Evolutionary conservation across 2,329 filamentous ascomycete genomes (phyloP).

Genomic region (Phialemoniopsis sp.): DNA sequence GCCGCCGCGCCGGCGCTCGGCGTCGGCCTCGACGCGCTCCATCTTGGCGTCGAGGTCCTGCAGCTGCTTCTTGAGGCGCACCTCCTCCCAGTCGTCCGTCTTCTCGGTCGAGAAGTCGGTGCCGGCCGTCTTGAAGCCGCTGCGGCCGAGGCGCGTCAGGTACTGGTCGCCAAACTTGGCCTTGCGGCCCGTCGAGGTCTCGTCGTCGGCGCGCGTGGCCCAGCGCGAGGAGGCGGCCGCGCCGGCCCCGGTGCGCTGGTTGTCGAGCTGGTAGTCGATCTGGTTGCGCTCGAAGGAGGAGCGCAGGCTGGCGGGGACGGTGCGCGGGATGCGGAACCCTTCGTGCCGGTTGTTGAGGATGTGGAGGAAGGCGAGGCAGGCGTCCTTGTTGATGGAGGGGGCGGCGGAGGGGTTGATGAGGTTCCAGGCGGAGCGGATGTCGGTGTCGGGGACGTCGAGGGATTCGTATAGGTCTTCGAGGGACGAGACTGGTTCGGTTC

Average conservation of each 20-base stretch:
- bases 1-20: constrained; percentile 61
- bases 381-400: constrained; percentile 87
- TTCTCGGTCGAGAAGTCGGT: constrained; percentile 84
- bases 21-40: constrained; percentile 71
- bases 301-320: constrained; percentile 85
- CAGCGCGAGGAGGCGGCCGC: constrained; percentile 65
- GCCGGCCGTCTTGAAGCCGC: constrained; percentile 74
- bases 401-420: constrained; percentile 88
- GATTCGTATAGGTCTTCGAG: constrained; percentile 83
- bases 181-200: constrained; percentile 82
- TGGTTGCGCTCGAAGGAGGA: constrained; percentile 91
- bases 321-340: constrained; percentile 88
- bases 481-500: constrained; percentile 55
- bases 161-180: constrained; percentile 98
- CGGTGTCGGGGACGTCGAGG: constrained; percentile 68
- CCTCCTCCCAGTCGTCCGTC: constrained; percentile 96
- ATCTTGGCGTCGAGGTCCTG: constrained; percentile 86
- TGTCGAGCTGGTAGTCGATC: constrained; percentile 93
- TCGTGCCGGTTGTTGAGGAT: constrained; percentile 96
- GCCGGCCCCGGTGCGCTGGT: constrained; percentile 54
- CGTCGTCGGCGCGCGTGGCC: constrained; percentile 74
- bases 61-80: constrained; percentile 88
- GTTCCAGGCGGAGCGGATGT: constrained; percentile 93
- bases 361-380: constrained; percentile 89
- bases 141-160: constrained; percentile 82